Evolutionary conservation across 805 yeast species (phyloP), one percentile per base, ranked within the genome.

Genomic region (Candida ficus): DNA sequence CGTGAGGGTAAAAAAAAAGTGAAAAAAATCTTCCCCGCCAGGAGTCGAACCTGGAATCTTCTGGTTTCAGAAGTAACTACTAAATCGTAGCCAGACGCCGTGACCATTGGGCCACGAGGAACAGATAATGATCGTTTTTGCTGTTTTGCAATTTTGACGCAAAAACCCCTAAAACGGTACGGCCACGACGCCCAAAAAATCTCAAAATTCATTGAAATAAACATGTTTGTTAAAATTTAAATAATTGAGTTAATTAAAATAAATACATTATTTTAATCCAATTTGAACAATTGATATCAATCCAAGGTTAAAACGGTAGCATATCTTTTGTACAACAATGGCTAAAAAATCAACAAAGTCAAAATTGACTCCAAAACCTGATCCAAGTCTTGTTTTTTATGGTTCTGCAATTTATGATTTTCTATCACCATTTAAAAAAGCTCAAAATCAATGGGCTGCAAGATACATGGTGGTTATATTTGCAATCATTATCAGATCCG

Each of bases 391-490:
- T 16, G 39, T 55, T 13, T 70, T 74, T 42, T 64, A 64, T 42
- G 73, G 73, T 8, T 76, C 93, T 0, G 95, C 96, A 0, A 62
- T 87, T 30, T 78, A 81, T 52, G 93, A 83, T 53, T 79, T 88
- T 49, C 63, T 89, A n/a, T 74, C 76, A 18, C 85, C 87, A 10
- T 89, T 88, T 58, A 79, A 78, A 52, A 77, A 81, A 33, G 90
- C 91, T 0, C 86, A 81, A 26, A 85, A 83, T 53, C 96, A 88
- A 68, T 90, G 96, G 96, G 81, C 85, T 5, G 91, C 93, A 0
- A 67, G 93, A 38, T 86, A 87, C 58, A 76, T 87, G 34, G 75
- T 85, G 20, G 70, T 85, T 4, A 62, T 85, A 37, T 75, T 85
- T 45, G 87, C 95, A 2, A 60, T 90, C 5, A 76, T 91, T 10